These are phyloP conservation scores for Cucumis melo DNA, from an alignment of 306 rosid species.

Conservation along the genomic window DNA sequence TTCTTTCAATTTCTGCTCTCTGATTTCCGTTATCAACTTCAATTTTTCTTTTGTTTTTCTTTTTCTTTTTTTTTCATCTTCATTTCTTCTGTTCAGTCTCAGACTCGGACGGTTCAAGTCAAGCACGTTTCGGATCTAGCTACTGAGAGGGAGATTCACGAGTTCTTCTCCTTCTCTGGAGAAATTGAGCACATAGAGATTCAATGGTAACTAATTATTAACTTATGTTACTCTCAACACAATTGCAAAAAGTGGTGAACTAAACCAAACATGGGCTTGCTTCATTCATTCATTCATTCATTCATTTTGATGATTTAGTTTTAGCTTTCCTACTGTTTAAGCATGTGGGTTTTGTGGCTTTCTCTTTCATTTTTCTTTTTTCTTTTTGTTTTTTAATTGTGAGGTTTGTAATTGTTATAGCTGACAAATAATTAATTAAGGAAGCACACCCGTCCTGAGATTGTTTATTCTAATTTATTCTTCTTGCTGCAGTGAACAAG, in stretches of 20 bases:
- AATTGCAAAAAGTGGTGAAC: not conserved
- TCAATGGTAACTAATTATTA: constrained; percentile 24
- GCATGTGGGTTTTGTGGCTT: not conserved
- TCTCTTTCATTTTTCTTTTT: not conserved
- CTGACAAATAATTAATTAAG: not conserved
- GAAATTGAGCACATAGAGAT: constrained; percentile 79
- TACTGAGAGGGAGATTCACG: constrained; percentile 84
- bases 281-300: too few species aligned
- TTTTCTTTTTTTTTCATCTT: not conserved
- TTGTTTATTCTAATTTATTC: not conserved
- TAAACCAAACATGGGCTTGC: not conserved
- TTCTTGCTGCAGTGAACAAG: constrained; percentile 56
- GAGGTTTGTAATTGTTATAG: not conserved
- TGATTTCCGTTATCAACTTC: not conserved
- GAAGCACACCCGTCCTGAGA: not conserved
- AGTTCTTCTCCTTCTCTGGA: constrained; percentile 85
- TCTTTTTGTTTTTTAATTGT: not conserved
- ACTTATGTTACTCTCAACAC: not conserved
- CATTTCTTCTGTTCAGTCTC: constrained; percentile 2
- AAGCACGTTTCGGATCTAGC: constrained; percentile 84
- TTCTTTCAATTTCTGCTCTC: not conserved
- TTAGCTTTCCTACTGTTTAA: not conserved
- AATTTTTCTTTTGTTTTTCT: not conserved
- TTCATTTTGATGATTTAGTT: not conserved
- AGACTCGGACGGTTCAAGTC: constrained; percentile 85